Evolutionary conservation across 2,329 filamentous ascomycete species (phyloP).

Genomic region (Sclerotinia subarctica): DNA sequence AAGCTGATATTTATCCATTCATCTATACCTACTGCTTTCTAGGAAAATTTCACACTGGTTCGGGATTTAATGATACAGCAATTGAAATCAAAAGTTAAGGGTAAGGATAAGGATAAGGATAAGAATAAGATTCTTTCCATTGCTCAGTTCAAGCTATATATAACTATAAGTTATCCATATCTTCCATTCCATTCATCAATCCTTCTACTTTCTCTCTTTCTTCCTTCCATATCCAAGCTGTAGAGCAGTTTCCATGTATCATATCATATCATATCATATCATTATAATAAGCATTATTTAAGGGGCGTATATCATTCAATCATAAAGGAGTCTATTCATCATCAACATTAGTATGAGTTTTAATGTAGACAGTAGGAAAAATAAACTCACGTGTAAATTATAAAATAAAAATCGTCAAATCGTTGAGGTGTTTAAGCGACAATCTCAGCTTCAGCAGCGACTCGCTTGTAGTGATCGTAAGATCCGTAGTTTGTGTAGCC

Average conservation of each 20-base stretch:
- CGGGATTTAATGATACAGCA: too few species aligned
- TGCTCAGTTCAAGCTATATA: background rate
- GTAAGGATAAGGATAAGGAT: too few species aligned
- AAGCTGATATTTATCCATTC: too few species aligned
- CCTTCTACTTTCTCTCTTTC: background rate
- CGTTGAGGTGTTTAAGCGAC: background rate
- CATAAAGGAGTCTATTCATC: conserved; percentile 14
- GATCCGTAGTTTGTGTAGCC: conserved; percentile 21
- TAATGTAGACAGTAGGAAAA: too few species aligned
- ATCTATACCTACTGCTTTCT: too few species aligned
- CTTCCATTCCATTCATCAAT: background rate
- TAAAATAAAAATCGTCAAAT: conserved; percentile 11
- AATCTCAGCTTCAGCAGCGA: background rate
- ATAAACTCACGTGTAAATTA: conserved; percentile 15
- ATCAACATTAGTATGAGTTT: background rate
- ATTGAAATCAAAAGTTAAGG: background rate
- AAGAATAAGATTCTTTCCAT: background rate
- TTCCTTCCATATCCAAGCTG: background rate
- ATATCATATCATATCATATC: background rate
- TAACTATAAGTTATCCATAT: background rate
- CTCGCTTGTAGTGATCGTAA: conserved; percentile 16
- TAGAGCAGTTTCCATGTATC: background rate
- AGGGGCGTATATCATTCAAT: conserved; percentile 22
- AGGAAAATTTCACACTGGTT: too few species aligned
- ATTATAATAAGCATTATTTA: conserved; percentile 17